Percentiles rank a stretch among this genome's conserved stretches.
Evolutionary conservation across 306 rosid genomes (phyloP).

Genomic region (Quercus dentata): DNA sequence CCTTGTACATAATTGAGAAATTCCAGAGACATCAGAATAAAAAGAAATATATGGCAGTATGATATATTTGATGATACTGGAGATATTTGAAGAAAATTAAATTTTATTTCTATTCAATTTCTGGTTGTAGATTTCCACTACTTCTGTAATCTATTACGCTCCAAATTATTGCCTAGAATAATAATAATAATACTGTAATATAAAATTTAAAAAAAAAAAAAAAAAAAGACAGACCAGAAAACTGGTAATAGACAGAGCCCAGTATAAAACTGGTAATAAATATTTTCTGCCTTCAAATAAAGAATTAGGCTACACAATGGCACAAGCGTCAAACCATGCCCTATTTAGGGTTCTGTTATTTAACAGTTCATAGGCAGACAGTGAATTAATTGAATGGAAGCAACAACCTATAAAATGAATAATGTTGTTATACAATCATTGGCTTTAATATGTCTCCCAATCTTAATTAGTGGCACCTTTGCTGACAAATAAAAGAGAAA

Average conservation of each 20-base stretch:
- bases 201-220: too few relatives aligned
- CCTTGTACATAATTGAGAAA: not conserved
- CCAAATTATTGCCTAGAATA: not conserved
- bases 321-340: conserved; percentile 1
- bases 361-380: not conserved
- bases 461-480: too few relatives aligned
- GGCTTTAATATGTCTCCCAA: too few relatives aligned
- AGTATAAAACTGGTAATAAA: not conserved
- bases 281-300: too few relatives aligned
- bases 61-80: too few relatives aligned
- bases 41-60: too few relatives aligned
- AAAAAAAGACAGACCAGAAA: not conserved
- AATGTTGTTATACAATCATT: too few relatives aligned
- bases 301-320: not conserved
- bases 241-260: not conserved
- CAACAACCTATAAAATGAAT: not conserved
- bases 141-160: not conserved
- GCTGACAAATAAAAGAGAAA: too few relatives aligned
- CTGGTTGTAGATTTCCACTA: not conserved
- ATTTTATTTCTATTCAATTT: not conserved
- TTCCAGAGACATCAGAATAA: not conserved
- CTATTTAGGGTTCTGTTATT: not conserved
- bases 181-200: too few relatives aligned
- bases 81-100: not conserved
- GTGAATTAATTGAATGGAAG: not conserved